These are phyloP conservation scores for Hypoxylon sp. DNA, from an alignment of 2,329 filamentous ascomycete species.

Conservation along the genomic window DNA sequence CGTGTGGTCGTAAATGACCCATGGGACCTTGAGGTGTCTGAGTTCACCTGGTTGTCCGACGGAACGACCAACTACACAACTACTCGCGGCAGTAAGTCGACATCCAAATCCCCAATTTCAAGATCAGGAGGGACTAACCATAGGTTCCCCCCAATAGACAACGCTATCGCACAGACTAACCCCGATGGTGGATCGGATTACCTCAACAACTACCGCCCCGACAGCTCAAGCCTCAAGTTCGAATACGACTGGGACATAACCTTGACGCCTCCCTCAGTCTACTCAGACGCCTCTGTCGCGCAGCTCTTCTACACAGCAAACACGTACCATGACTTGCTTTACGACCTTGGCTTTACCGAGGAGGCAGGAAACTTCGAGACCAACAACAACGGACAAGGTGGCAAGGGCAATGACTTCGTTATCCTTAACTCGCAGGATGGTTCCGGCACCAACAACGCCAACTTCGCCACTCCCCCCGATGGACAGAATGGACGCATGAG, in stretches of 20 bases:
- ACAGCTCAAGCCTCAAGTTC: constrained; percentile 54
- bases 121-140: neutral
- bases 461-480: constrained; percentile 64
- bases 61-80: constrained; percentile 59
- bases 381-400: constrained; percentile 64
- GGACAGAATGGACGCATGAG: constrained; percentile 62
- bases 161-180: constrained; percentile 64
- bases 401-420: constrained; percentile 59
- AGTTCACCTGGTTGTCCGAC: constrained; percentile 62
- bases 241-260: constrained; percentile 54
- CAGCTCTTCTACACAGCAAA: constrained; percentile 70
- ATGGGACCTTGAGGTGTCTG: constrained; percentile 55
- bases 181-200: constrained; percentile 55
- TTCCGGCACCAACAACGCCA: constrained; percentile 63
- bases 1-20: constrained; percentile 58
- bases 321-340: constrained; percentile 66
- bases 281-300: constrained; percentile 63
- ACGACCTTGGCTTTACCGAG: constrained; percentile 66
- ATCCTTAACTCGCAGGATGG: constrained; percentile 67
- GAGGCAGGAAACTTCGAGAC: constrained; percentile 66
- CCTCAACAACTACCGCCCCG: constrained; percentile 61
- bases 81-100: constrained; percentile 58
- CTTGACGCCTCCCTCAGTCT: constrained; percentile 50
- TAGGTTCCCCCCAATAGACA: constrained; percentile 50
- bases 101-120: neutral